Percentiles rank a stretch among this genome's conserved stretches.
Evolutionary conservation across 2,329 filamentous ascomycete species (phyloP).

Genomic region (Dothiorella sarmentorum): DNA sequence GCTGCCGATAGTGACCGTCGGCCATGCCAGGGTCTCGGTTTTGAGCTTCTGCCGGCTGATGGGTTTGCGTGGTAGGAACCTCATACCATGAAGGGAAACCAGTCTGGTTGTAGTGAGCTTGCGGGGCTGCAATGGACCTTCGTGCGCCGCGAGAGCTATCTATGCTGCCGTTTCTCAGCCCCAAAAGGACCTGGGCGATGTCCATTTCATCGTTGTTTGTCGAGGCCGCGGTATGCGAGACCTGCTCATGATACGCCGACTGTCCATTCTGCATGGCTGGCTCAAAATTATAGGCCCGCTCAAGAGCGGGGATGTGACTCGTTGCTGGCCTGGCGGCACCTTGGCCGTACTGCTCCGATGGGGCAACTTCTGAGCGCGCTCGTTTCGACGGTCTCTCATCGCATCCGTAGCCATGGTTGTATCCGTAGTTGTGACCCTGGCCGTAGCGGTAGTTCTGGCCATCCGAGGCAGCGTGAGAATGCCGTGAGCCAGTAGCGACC

Average conservation of each 20-base stretch:
- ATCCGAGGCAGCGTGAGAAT: constrained; percentile 37
- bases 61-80: background rate
- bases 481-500: background rate
- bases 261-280: background rate
- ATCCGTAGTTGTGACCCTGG: constrained; percentile 9
- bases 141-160: constrained; percentile 1
- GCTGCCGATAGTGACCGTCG: background rate
- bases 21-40: background rate
- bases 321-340: constrained; percentile 44
- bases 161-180: constrained; percentile 13
- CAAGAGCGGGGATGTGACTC: constrained; percentile 35
- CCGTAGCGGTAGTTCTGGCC: constrained; percentile 11
- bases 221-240: background rate
- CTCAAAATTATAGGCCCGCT: constrained; percentile 28
- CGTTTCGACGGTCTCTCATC: constrained; percentile 57
- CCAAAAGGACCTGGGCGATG: constrained; percentile 12
- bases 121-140: constrained; percentile 9
- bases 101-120: constrained; percentile 1
- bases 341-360: constrained; percentile 39
- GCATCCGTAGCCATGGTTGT: constrained; percentile 19
- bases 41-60: background rate
- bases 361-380: constrained; percentile 56
- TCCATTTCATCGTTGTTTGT: constrained; percentile 9
- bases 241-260: background rate
- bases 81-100: background rate